Evolutionary conservation across 2,329 filamentous ascomycete genomes (phyloP), one percentile per base, ranked within the genome.

Genomic region (Fusarium bactridioides): DNA sequence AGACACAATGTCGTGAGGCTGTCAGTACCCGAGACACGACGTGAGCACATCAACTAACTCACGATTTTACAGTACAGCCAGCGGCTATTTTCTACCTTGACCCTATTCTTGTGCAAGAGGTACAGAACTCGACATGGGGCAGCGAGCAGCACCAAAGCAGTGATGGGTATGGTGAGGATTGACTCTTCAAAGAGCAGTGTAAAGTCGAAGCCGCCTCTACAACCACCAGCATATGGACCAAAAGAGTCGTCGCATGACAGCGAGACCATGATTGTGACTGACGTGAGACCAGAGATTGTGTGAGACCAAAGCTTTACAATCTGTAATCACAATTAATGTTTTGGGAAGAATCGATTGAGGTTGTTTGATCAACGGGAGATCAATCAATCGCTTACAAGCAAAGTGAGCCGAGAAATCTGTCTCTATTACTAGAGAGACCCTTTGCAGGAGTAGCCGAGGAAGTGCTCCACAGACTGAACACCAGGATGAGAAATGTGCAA

Each of bases 181-280:
- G 73, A 76, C 33, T 82, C 79, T 62, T 82, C 80, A 38, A 88
- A 80, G 13, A 85, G 82, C 25, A 88, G 76, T 2, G 84, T 85
- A 40, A 87, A 83, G 77, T 89, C 87, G 57, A 85, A 85, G 1
- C 82, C 76, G 23, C 83, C 82, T 37, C 83, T 81, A 23, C 83
- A 82, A n/a, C 35, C 51, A 19, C 67, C 16, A 3, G 70, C 75
- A 43, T 74, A 23, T 10, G 75, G 75, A 0, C 75, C 75, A 13
- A 77, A 76, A 7, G 66, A 69, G 21, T 69, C 47, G 60, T 77
- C 72, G 47, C 69, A 71, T 35, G 55, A 61, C 9, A 40, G 56
- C 1, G 43, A 64, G 33, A 31, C 56, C 71, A 73, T 73, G 37
- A 25, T 53, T 2, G 44, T 54, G 19, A 15, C 9, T 38, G 23